Evolutionary conservation across 1,284 basidiomycete species (phyloP).

Genomic region (Ustilago xerochloae): DNA sequence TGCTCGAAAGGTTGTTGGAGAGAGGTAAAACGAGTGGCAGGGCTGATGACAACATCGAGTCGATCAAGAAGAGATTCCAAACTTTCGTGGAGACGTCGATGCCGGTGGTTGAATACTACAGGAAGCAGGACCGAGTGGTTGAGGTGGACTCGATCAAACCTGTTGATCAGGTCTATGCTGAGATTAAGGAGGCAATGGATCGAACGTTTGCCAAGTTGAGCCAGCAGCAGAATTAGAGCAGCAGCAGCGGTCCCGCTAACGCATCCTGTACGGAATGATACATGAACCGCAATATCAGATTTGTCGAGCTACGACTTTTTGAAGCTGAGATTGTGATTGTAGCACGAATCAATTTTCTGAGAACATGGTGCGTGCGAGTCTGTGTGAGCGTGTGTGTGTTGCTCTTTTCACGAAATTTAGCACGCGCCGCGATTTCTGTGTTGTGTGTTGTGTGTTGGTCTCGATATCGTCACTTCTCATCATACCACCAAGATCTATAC

Average conservation of each 20-base stretch:
- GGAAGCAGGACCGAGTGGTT: slow-evolving; percentile 78
- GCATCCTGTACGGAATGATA: no score
- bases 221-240: slow-evolving; percentile 11
- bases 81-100: slow-evolving; percentile 93
- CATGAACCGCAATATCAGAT: no score
- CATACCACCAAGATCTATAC: slow-evolving; percentile 1
- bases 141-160: slow-evolving; percentile 73
- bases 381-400: slow-evolving; percentile 10
- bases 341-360: not conserved
- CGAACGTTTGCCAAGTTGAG: slow-evolving; percentile 45
- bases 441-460: slow-evolving; percentile 28
- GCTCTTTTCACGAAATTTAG: slow-evolving; percentile 1
- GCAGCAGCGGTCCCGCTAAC: no score
- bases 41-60: slow-evolving; percentile 94
- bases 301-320: no score
- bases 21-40: slow-evolving; percentile 93
- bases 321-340: not conserved
- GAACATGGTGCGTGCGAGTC: not conserved
- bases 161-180: slow-evolving; percentile 61
- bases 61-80: slow-evolving; percentile 93
- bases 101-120: slow-evolving; percentile 93
- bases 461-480: not conserved
- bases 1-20: slow-evolving; percentile 86
- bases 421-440: not conserved
- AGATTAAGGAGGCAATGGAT: slow-evolving; percentile 61